Evolutionary conservation across 345 rosid species (phyloP).

Genomic region (Linum tenue): DNA sequence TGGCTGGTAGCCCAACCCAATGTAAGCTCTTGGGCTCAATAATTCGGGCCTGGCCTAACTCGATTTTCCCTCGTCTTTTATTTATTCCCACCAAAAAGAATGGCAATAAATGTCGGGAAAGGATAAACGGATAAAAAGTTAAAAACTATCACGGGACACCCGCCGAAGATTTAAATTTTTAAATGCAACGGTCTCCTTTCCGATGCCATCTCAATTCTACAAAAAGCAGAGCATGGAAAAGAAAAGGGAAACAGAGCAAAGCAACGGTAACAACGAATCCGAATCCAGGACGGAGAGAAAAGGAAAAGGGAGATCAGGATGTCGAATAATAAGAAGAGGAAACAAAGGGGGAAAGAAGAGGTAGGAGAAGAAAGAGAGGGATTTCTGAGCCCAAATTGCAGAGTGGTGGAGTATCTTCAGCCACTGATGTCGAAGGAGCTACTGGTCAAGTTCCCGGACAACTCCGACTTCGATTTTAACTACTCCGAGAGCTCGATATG

Average conservation of each 20-base stretch:
- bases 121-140: no score
- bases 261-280: background rate
- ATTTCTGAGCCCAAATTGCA: constrained; percentile 22
- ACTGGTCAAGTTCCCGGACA: constrained; percentile 76
- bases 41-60: background rate
- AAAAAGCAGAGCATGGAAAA: background rate
- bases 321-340: background rate
- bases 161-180: background rate
- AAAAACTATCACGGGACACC: background rate
- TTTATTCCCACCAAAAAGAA: no score
- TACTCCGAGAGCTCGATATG: constrained; percentile 80
- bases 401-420: constrained; percentile 65
- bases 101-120: background rate
- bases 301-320: background rate
- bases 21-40: no score
- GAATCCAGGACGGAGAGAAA: background rate
- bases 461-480: constrained; percentile 61
- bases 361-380: constrained; percentile 35
- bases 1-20: background rate
- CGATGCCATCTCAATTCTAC: background rate
- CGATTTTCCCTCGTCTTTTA: background rate
- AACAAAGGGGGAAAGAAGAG: background rate
- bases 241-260: background rate
- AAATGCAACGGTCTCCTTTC: background rate
- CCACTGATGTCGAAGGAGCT: constrained; percentile 68